Evolutionary conservation across 495 filamentous ascomycete species (phyloP).

Genomic region (Oleoguttula mirabilis): DNA sequence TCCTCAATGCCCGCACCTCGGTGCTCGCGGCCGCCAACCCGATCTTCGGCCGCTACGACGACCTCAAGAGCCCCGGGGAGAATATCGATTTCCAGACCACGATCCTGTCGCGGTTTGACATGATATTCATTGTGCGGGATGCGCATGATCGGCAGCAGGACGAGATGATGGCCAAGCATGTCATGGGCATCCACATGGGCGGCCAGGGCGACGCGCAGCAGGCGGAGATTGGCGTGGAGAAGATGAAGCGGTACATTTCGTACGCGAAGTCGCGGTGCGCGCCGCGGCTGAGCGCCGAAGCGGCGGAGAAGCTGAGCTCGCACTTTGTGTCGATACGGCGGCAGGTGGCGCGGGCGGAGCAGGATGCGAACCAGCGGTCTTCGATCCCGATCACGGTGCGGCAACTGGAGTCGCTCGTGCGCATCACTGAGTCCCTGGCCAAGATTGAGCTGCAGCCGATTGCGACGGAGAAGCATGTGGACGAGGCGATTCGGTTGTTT

Average conservation of each 20-base stretch:
- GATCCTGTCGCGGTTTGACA: conserved; percentile 95
- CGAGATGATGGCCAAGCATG: conserved; percentile 88
- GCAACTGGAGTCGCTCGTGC: conserved; percentile 92
- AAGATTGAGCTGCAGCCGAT: conserved; percentile 78
- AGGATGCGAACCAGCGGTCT: conserved; percentile 74
- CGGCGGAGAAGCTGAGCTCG: conserved; percentile 89
- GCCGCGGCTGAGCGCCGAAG: conserved; percentile 80
- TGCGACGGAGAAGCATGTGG: conserved; percentile 82
- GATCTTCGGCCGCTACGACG: conserved; percentile 95
- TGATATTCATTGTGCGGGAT: conserved; percentile 98
- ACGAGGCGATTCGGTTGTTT: conserved; percentile 97
- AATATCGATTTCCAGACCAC: conserved; percentile 99
- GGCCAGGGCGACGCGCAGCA: conserved; percentile 73
- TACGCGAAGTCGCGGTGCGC: conserved; percentile 88
- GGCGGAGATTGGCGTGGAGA: conserved; percentile 82
- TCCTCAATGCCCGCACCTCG: conserved; percentile 89
- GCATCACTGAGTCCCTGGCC: conserved; percentile 90
- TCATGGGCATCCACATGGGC: conserved; percentile 97
- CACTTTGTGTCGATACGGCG: conserved; percentile 95
- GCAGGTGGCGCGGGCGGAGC: conserved; percentile 82
- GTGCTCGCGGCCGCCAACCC: conserved; percentile 96
- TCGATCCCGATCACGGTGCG: conserved; percentile 96
- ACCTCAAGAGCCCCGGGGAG: conserved; percentile 92
- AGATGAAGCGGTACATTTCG: conserved; percentile 96
- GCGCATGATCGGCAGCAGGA: conserved; percentile 84